Evolutionary conservation across 306 rosid species (phyloP), one percentile per base, ranked within the genome.

Genomic region (Corylus americana): DNA sequence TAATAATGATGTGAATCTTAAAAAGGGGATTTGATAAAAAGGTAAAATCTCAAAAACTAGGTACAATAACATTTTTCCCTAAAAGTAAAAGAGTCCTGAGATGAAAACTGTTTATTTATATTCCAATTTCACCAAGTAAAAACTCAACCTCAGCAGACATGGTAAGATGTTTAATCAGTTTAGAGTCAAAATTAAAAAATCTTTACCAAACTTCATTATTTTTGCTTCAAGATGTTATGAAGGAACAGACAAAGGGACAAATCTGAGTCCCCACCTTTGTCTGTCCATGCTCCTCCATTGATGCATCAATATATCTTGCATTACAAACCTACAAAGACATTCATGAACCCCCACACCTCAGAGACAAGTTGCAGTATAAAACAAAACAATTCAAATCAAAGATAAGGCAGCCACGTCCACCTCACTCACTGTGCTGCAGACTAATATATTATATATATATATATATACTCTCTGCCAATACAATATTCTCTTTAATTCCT

Each of bases 271-370:
- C 79, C 86, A 85, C 44, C 85, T 47, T 80, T 79, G 76, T 82
- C 68, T 76, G 76, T 79, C 89, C 67, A 83, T 77, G 58, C 47
- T 44, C 11, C 74, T 58, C 77, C 71, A 35, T 27, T 35, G 11
- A 29, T 79, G 62, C 73, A 88, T 88, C 86, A 84, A 85, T 81
- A 61, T 76, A 63, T 51, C 92, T 88, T 88, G 82, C 91, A 78
- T 81, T 80, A 54, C 83, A 90, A 87, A 83, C 84, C 84, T 79
- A 75, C 55, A 25, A 66, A 70, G 71, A 67, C 78, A 67, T 53
- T 49, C n/a, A 22, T 22, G 64, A 37, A 47, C 54, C 71, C 78
- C 73, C 42, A 42, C 71, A 80, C 57, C 73, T 61, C 59, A 27
- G 51, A 9, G 14, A 42, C 87, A 80, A 84, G 74, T 79, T 58